Conservation (phyloP, 495 filamentous ascomycete genomes). For the Tuber umbilicatum region DNA sequence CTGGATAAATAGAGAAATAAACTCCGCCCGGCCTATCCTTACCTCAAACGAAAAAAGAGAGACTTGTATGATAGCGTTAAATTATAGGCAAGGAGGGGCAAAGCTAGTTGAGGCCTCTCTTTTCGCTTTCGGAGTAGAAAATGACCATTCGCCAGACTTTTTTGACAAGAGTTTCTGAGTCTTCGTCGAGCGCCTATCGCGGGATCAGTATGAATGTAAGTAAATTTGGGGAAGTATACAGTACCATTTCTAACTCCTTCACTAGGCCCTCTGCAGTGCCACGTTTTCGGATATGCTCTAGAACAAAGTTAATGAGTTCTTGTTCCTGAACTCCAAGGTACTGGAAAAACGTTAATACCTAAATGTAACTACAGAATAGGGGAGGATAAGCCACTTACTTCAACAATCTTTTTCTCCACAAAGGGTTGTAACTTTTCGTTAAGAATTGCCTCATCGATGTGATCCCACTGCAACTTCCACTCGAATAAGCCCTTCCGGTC, state of each 20-base stretch:
- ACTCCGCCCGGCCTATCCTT: constrained; percentile 3
- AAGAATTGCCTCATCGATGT: constrained; percentile 76
- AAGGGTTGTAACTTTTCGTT: constrained; percentile 85
- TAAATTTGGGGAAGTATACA: constrained; percentile 37
- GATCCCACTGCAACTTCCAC: constrained; percentile 91
- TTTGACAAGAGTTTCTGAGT: constrained; percentile 86
- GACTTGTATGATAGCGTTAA: constrained; percentile 6
- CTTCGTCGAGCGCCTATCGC: constrained; percentile 80
- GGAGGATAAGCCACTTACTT: constrained; percentile 41
- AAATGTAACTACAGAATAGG: background rate
- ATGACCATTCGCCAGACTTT: constrained; percentile 98
- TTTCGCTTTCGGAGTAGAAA: constrained; percentile 95
- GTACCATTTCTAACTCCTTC: constrained; percentile 73
- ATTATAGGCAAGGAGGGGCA: constrained; percentile 21
- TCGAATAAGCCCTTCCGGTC: constrained; percentile 82
- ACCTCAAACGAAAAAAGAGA: constrained; percentile 9
- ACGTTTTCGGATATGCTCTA: constrained; percentile 75
- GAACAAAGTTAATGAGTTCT: constrained; percentile 85
- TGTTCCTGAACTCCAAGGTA: constrained; percentile 95
- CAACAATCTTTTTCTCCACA: constrained; percentile 96
- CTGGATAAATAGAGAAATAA: background rate
- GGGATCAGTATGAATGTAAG: constrained; percentile 10
- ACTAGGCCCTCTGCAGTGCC: constrained; percentile 72
- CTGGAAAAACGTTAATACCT: constrained; percentile 14
- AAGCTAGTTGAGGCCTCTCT: constrained; percentile 60